phyloP scores from a whole-genome alignment of 73 alveolate species.

The Paramecium biaurelia region DNA sequence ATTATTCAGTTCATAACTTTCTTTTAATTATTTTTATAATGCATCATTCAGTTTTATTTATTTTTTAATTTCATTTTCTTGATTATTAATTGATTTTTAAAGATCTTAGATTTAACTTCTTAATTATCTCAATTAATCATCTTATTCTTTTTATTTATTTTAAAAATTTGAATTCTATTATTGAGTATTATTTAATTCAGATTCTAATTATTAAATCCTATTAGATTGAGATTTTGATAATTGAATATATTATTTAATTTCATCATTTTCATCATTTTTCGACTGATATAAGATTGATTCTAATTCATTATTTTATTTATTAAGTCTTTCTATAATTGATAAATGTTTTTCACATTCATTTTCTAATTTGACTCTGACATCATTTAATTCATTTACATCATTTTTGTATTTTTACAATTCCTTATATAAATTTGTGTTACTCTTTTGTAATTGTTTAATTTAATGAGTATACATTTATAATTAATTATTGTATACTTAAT shows the following conservation, averaged over 20 bases:
- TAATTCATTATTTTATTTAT: background rate
- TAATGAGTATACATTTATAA: background rate
- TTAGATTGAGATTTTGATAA: background rate
- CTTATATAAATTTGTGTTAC: background rate
- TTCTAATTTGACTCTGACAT: background rate
- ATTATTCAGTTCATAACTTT: background rate
- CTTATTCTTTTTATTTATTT: background rate
- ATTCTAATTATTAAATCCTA: background rate
- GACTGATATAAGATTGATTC: background rate
- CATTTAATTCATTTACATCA: background rate
- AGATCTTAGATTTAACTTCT: background rate
- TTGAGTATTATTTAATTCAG: background rate
- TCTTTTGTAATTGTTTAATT: background rate
- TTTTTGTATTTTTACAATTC: background rate
- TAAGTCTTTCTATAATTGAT: background rate
- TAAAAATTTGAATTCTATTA: background rate
- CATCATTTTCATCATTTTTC: background rate
- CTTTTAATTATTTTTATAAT: background rate
- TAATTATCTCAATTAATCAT: background rate
- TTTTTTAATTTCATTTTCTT: background rate
- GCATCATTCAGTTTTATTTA: background rate
- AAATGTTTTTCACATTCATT: background rate
- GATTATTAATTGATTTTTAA: background rate
- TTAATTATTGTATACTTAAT: background rate
- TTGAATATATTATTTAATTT: background rate